phyloP scores from a whole-genome alignment of 768 basidiomycete species.

The Lepiota brunneoincarnata region DNA sequence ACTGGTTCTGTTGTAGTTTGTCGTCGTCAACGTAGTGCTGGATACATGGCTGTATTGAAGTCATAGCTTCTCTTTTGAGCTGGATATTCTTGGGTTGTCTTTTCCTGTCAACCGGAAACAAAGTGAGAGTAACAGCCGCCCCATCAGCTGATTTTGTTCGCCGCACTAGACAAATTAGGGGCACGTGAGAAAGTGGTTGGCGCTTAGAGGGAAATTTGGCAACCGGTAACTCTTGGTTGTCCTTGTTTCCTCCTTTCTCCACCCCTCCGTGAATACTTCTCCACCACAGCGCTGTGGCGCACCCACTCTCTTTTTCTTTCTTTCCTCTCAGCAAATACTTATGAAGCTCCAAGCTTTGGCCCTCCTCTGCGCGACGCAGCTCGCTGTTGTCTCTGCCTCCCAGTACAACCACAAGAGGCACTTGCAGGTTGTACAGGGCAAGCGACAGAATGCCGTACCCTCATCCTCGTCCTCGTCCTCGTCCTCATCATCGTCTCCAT shows the following conservation, averaged over 20 bases:
- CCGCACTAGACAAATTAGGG: too few species aligned
- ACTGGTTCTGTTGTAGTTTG: too few species aligned
- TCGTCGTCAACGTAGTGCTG: too few species aligned
- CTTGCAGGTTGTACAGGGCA: slow-evolving; percentile 32
- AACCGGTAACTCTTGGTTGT: not conserved
- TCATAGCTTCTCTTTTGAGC: too few species aligned
- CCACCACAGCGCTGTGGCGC: slow-evolving; percentile 9
- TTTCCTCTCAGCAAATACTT: slow-evolving; percentile 19
- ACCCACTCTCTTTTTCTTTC: slow-evolving; percentile 25
- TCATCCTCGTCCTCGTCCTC: slow-evolving; percentile 14
- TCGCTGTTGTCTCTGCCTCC: slow-evolving; percentile 35
- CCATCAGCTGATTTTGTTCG: too few species aligned
- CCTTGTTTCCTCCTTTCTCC: slow-evolving; percentile 3
- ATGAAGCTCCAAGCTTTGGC: slow-evolving; percentile 47
- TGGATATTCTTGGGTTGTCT: too few species aligned
- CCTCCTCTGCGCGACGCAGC: slow-evolving; percentile 41
- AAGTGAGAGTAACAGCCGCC: too few species aligned
- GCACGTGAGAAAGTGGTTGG: not conserved
- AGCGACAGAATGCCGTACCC: slow-evolving; percentile 28
- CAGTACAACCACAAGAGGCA: slow-evolving; percentile 31
- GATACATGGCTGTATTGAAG: too few species aligned
- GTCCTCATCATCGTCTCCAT: slow-evolving; percentile 14
- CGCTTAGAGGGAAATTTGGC: not conserved
- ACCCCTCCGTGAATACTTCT: slow-evolving; percentile 16
- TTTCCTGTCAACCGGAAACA: too few species aligned